Conservation (phyloP, 177 flowering plant genomes). For the Tripterygium wilfordii region DNA sequence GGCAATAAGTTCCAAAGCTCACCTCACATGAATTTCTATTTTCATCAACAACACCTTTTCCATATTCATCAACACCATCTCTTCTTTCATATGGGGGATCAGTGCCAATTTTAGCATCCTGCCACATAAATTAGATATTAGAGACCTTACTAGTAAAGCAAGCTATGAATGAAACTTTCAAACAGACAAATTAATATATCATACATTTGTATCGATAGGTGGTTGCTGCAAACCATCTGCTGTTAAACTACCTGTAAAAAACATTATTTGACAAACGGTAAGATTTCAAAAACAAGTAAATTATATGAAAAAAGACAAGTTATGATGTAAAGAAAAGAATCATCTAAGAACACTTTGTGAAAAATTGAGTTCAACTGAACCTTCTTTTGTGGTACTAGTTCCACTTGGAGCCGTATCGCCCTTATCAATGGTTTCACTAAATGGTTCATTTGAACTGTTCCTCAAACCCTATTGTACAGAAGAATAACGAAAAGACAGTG, state of each 20-base stretch:
- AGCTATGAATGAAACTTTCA: background rate
- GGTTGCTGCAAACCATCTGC: conserved; percentile 11
- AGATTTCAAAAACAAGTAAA: background rate
- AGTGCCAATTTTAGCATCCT: conserved; percentile 25
- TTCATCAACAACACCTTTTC: conserved; percentile 31
- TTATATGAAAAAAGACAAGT: background rate
- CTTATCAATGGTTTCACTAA: conserved; percentile 14
- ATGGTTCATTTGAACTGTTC: background rate
- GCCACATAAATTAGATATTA: conserved; percentile 13
- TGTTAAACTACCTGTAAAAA: conserved; percentile 27
- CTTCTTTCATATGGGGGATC: no score
- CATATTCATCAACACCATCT: conserved; percentile 12
- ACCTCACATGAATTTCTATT: conserved; percentile 52
- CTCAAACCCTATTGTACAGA: background rate
- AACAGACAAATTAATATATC: conserved; percentile 7
- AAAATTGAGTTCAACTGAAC: conserved; percentile 6
- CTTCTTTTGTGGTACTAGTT: conserved; percentile 8
- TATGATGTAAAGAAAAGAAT: background rate
- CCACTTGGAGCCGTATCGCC: conserved; percentile 7
- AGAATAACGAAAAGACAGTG: no score
- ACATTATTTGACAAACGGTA: background rate
- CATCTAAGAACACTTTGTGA: background rate
- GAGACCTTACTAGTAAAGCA: background rate
- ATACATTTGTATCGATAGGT: conserved; percentile 24
- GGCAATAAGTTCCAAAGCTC: conserved; percentile 88